Conservation (phyloP, 352 stramenopile species). For the Phytopythium litorale region DNA sequence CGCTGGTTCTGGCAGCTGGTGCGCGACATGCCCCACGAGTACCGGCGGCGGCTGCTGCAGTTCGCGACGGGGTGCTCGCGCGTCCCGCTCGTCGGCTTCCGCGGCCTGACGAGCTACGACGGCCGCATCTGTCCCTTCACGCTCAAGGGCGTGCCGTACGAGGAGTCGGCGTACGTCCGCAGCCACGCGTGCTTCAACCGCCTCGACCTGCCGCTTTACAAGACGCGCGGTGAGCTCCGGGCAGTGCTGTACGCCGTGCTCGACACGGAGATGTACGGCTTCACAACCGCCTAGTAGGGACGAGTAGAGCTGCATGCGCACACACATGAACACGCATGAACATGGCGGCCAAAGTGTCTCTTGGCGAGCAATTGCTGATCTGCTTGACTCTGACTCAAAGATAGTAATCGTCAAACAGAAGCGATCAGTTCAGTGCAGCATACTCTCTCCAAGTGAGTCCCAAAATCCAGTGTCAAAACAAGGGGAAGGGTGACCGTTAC, state of each 20-base stretch:
- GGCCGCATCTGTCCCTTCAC: conserved; percentile 56
- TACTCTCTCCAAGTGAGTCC: neutral
- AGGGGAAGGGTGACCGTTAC: neutral
- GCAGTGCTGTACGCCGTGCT: conserved; percentile 30
- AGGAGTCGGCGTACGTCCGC: conserved; percentile 30
- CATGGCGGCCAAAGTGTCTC: neutral
- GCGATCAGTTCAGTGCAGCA: neutral
- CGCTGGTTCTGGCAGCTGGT: conserved; percentile 77
- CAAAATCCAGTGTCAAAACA: neutral
- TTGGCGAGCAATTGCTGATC: neutral
- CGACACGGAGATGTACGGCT: conserved; percentile 32
- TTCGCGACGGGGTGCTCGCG: conserved; percentile 67
- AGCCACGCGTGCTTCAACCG: conserved; percentile 69
- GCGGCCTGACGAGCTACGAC: conserved; percentile 49
- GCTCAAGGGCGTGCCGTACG: conserved; percentile 42
- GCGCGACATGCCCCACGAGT: conserved; percentile 57
- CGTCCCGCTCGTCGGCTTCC: conserved; percentile 53
- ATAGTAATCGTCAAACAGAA: neutral
- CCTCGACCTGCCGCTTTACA: conserved; percentile 92
- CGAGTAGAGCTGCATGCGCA: neutral
- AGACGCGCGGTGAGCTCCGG: conserved; percentile 37
- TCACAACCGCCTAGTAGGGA: conserved; percentile 29
- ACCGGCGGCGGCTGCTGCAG: conserved; percentile 51
- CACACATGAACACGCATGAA: no score
- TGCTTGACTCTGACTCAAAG: no score